Conservation (phyloP, 805 yeast species). For the Metschnikowia drakensbergensis region DNA sequence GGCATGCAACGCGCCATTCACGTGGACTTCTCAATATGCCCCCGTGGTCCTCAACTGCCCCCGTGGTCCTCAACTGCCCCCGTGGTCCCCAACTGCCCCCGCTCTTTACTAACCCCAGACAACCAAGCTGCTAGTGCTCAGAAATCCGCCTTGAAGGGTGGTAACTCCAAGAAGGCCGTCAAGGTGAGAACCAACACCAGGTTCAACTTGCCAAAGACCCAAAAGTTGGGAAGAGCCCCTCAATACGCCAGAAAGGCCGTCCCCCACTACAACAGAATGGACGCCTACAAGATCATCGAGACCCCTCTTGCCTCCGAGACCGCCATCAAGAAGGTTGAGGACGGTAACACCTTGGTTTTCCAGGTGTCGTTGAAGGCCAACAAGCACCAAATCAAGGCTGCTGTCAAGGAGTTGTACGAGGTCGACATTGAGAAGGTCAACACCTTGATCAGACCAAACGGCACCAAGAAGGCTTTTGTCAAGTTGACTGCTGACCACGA, state of each 20-base stretch:
- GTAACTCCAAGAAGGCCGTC: slow-evolving; percentile 82
- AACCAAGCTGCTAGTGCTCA: slow-evolving; percentile 95
- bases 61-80: too few species aligned
- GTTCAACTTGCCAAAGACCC: slow-evolving; percentile 97
- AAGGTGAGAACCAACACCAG: slow-evolving; percentile 94
- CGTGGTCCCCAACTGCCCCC: too few species aligned
- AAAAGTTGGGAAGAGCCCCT: slow-evolving; percentile 90
- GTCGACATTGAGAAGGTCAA: slow-evolving; percentile 92
- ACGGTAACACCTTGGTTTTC: slow-evolving; percentile 98
- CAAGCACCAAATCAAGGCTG: slow-evolving; percentile 98
- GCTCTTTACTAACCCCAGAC: slow-evolving; percentile 27
- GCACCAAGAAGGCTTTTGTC: slow-evolving; percentile 99
- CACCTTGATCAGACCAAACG: slow-evolving; percentile 98
- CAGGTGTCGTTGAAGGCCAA: slow-evolving; percentile 95
- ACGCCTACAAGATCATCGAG: slow-evolving; percentile 90
- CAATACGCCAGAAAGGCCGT: slow-evolving; percentile 93
- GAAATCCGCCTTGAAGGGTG: slow-evolving; percentile 98
- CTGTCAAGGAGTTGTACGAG: slow-evolving; percentile 96
- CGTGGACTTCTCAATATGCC: too few species aligned
- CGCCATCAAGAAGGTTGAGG: slow-evolving; percentile 99
- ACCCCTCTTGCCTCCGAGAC: slow-evolving; percentile 97
- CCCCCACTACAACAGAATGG: slow-evolving; percentile 96
- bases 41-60: too few species aligned
- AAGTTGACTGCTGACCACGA: slow-evolving; percentile 98
- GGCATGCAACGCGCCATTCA: too few species aligned